These are phyloP conservation scores for Candida khao-thaluensis DNA, from an alignment of 805 yeast species.

Conservation along the genomic window DNA sequence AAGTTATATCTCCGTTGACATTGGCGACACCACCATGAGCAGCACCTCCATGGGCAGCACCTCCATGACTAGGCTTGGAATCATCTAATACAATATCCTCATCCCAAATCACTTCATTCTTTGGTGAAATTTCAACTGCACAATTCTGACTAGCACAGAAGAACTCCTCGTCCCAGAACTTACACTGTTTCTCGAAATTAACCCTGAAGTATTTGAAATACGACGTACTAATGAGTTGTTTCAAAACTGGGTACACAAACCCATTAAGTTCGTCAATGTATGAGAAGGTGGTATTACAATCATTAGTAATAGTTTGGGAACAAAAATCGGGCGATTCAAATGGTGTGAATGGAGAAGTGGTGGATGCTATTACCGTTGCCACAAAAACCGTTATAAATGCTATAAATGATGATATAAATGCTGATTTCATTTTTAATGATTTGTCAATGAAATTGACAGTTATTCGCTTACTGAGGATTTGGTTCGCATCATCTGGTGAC, in stretches of 20 bases:
- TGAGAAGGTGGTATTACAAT: conserved; percentile 46
- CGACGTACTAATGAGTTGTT: conserved; percentile 62
- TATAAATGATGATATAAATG: neutral
- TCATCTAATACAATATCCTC: conserved; percentile 15
- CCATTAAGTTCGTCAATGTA: conserved; percentile 40
- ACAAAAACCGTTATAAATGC: neutral
- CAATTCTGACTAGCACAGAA: conserved; percentile 86
- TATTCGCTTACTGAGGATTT: too few relatives aligned
- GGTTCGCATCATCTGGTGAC: too few relatives aligned
- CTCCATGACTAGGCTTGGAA: conserved; percentile 9
- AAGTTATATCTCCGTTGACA: too few relatives aligned
- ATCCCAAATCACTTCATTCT: conserved; percentile 65
- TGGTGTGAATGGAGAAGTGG: too few relatives aligned
- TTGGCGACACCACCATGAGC: neutral
- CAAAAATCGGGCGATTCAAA: conserved; percentile 45
- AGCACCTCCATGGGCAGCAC: neutral
- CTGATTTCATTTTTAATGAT: neutral
- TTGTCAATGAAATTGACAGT: too few relatives aligned
- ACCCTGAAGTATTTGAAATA: conserved; percentile 87
- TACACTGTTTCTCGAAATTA: conserved; percentile 79
- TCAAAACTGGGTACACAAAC: conserved; percentile 47
- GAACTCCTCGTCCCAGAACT: conserved; percentile 80
- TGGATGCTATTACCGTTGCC: conserved; percentile 9
- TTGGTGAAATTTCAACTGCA: conserved; percentile 72
- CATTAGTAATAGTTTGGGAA: conserved; percentile 43